These are phyloP conservation scores for Isabelozyma pseudorhagii DNA, from an alignment of 805 yeast genomes.

Conservation along the genomic window DNA sequence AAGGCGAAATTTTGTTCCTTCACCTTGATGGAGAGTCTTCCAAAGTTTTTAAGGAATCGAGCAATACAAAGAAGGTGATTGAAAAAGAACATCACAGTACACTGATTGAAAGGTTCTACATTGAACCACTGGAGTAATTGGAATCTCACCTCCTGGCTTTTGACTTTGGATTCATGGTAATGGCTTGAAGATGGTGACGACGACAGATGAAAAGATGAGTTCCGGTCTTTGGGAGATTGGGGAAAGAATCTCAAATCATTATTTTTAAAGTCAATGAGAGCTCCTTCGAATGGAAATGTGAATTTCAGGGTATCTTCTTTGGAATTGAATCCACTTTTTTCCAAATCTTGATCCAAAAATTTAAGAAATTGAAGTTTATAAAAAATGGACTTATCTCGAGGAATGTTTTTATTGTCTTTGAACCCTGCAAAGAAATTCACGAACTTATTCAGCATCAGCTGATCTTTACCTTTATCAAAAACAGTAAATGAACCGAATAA, in stretches of 20 bases:
- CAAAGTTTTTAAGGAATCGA: slow-evolving; percentile 9
- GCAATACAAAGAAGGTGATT: slow-evolving; percentile 17
- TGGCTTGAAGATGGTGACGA: slow-evolving; percentile 1
- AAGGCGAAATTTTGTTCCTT: slow-evolving; percentile 3
- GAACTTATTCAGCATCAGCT: too few species aligned
- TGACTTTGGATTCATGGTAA: slow-evolving; percentile 1
- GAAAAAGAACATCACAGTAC: slow-evolving; percentile 15
- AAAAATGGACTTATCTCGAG: slow-evolving; percentile 1
- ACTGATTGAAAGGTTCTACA: slow-evolving; percentile 31
- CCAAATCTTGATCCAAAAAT: background rate
- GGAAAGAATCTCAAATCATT: slow-evolving; percentile 32
- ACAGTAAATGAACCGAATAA: slow-evolving; percentile 15
- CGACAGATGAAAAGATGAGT: background rate
- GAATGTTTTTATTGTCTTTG: slow-evolving; percentile 1
- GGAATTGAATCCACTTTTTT: background rate
- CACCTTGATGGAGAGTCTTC: slow-evolving; percentile 4
- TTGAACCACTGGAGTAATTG: slow-evolving; percentile 39
- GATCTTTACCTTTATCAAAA: too few species aligned
- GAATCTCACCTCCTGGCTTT: slow-evolving; percentile 9
- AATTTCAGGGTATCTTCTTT: slow-evolving; percentile 3
- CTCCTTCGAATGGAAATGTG: slow-evolving; percentile 20
- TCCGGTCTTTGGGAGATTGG: slow-evolving; percentile 1
- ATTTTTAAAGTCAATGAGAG: slow-evolving; percentile 31
- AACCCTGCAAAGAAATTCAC: slow-evolving; percentile 10
- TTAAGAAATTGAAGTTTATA: background rate